Conservation (phyloP, 805 yeast genomes). For the Wickerhamiella vanderwaltii region DNA sequence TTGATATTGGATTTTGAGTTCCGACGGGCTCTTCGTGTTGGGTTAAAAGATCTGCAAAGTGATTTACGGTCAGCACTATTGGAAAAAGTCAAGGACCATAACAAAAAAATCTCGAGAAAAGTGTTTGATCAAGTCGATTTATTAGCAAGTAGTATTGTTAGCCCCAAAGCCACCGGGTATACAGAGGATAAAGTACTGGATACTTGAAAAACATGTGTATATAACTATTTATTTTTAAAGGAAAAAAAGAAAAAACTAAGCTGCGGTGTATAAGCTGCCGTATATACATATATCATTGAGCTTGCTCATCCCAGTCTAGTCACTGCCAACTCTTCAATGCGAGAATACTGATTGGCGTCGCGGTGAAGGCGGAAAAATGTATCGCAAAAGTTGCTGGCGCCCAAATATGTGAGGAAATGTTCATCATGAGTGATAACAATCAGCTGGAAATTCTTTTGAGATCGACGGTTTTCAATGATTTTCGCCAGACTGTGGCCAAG, state of each 20-base stretch:
- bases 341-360: conserved; percentile 69
- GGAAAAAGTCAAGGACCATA: neutral
- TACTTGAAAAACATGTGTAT: too few species aligned
- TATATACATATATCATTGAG: too few species aligned
- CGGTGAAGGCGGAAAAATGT: conserved; percentile 73
- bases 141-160: too few species aligned
- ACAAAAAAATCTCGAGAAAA: neutral
- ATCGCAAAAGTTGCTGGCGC: conserved; percentile 75
- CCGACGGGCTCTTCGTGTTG: neutral
- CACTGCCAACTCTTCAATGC: conserved; percentile 42
- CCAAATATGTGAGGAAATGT: conserved; percentile 71
- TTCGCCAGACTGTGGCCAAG: conserved; percentile 67
- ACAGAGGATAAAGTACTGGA: too few species aligned
- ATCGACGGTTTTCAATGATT: conserved; percentile 61
- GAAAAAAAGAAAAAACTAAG: too few species aligned
- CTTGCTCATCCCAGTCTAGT: conserved; percentile 14
- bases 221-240: too few species aligned
- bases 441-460: conserved; percentile 81
- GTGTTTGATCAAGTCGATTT: neutral
- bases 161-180: too few species aligned
- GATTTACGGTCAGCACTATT: neutral
- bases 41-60: neutral
- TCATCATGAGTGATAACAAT: conserved; percentile 97
- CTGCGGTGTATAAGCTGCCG: too few species aligned
- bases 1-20: conserved; percentile 1